Evolutionary conservation across 352 stramenopile species (phyloP), one percentile per base, ranked within the genome.

Genomic region (Globisporangium alternatum): DNA sequence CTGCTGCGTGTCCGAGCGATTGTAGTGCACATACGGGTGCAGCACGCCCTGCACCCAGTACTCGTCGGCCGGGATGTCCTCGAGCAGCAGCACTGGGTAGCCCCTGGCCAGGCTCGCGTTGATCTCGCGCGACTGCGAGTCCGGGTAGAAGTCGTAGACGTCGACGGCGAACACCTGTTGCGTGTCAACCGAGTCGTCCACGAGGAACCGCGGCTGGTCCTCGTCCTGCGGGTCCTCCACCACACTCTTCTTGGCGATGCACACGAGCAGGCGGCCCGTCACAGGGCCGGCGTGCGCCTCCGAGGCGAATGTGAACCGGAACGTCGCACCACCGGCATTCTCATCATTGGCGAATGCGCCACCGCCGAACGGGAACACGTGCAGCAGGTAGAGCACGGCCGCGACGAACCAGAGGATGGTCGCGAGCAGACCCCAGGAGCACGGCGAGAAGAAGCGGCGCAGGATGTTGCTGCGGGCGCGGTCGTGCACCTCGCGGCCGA

Each of bases 41-140:
- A 81, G 55, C 22, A 78, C 71, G 51, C 55, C 71, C 60, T 81
- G 74, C 10, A 81, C 68, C 74, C 71, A 81, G 66, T 81, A 81
- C 64, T 78, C 71, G 33, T 64, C 74, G 15, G 51, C 68, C 0
- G 71, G 71, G 31, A 81, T 68, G 33, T 76, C 74, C 9, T 56
- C 31, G 21, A 81, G 41, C 13, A 60, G 70, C 12, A 72, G 31
- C 54, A 81, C 59, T 0, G 74, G 74, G 59, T 77, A 81, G 1
- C 74, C 74, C 2, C 65, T 55, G 17, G 53, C 61, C 37, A 66
- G 28, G 44, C 61, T 77, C 19, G 56, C 71, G 57, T 81, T 78
- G 41, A 78, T 68, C 12, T 71, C 49, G 39, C 74, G 74, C 21
- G 56, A 48, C 54, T 76, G 58, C 13, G 28, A 56, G 58, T 72